These are phyloP conservation scores for Nepenthes gracilis DNA, from an alignment of 148 eudicot genomes.

Conservation along the genomic window DNA sequence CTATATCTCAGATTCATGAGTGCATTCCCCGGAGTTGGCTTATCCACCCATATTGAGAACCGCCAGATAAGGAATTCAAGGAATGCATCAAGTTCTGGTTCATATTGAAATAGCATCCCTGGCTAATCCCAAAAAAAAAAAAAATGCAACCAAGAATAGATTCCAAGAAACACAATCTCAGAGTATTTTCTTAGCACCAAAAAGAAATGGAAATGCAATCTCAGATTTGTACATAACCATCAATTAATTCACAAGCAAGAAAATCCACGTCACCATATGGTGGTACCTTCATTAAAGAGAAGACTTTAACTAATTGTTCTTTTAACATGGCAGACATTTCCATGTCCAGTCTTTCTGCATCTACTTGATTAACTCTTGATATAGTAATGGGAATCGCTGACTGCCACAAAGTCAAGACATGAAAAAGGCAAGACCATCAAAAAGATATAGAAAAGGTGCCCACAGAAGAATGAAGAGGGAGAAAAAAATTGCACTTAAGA, in stretches of 20 bases:
- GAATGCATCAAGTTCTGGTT: constrained; percentile 95
- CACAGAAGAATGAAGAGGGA: neutral
- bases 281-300: constrained; percentile 80
- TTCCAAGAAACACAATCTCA: constrained; percentile 3
- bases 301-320: constrained; percentile 87
- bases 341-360: constrained; percentile 82
- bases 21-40: constrained; percentile 96
- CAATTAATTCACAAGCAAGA: neutral
- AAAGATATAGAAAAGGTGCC: neutral
- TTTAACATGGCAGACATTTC: constrained; percentile 98
- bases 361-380: constrained; percentile 93
- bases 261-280: neutral
- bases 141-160: constrained; percentile 21
- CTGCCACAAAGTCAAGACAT: constrained; percentile 21
- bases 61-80: constrained; percentile 96
- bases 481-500: neutral
- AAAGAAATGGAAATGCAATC: neutral
- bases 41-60: constrained; percentile 97
- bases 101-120: constrained; percentile 96
- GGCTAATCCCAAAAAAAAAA: constrained; percentile 70
- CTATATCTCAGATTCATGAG: constrained; percentile 93
- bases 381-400: constrained; percentile 49
- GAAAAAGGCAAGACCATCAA: neutral
- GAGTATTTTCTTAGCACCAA: too few relatives aligned
- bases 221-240: neutral